These are phyloP conservation scores for Euptelea pleiosperma DNA, from an alignment of 164 flowering plant genomes.

Conservation along the genomic window DNA sequence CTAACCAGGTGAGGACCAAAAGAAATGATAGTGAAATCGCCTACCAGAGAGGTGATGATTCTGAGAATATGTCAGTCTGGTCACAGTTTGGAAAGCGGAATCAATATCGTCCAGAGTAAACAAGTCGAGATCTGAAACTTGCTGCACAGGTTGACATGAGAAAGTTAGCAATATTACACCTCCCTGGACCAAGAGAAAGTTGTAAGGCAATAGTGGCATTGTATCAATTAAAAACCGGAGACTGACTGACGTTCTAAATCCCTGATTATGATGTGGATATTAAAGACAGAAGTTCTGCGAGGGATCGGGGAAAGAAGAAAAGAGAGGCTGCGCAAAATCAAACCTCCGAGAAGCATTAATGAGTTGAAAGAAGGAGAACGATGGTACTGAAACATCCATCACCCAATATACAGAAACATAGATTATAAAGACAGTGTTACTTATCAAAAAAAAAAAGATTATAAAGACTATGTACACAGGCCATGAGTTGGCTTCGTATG, in stretches of 20 bases:
- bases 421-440: not conserved
- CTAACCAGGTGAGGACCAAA: not conserved
- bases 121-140: slow-evolving; percentile 92
- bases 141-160: slow-evolving; percentile 45
- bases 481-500: not conserved
- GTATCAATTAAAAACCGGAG: not conserved
- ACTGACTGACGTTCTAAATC: not conserved
- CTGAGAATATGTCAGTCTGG: slow-evolving; percentile 82
- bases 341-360: not conserved
- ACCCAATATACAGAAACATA: not conserved
- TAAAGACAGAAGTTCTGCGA: not conserved
- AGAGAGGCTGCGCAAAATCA: not conserved
- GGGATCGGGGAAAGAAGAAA: not conserved
- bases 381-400: not conserved
- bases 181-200: not conserved
- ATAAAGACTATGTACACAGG: not conserved
- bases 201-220: too few species aligned
- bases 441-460: too few species aligned
- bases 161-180: slow-evolving; percentile 19
- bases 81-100: slow-evolving; percentile 81
- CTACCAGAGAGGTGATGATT: slow-evolving; percentile 79
- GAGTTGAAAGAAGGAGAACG: not conserved
- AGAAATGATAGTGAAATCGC: not conserved
- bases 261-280: too few species aligned
- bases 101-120: slow-evolving; percentile 92